Conservation (phyloP, 352 stramenopile species). For the Pythium myriotylum region DNA sequence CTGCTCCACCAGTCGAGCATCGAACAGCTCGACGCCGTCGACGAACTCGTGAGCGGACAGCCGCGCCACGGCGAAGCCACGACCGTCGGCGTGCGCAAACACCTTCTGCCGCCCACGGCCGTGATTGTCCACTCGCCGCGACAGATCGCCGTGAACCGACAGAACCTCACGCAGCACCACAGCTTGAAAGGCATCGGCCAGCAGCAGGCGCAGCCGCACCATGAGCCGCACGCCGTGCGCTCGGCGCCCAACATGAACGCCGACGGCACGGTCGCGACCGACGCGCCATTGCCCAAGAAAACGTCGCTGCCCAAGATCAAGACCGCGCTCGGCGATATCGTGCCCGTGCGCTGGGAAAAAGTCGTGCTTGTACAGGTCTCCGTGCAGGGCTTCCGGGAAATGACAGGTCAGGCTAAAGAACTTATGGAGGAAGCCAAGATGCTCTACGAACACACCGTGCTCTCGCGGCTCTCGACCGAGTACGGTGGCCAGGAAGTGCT, state of each 20-base stretch:
- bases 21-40: slow-evolving; percentile 26
- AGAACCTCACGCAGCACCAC: slow-evolving; percentile 14
- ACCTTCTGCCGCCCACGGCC: slow-evolving; percentile 17
- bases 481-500: slow-evolving; percentile 84
- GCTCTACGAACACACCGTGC: slow-evolving; percentile 86
- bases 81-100: neutral
- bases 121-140: slow-evolving; percentile 17
- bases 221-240: slow-evolving; percentile 17
- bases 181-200: slow-evolving; percentile 17
- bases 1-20: slow-evolving; percentile 40
- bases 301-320: slow-evolving; percentile 68
- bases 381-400: slow-evolving; percentile 80
- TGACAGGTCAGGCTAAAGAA: slow-evolving; percentile 75
- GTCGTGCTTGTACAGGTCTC: slow-evolving; percentile 86
- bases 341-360: slow-evolving; percentile 79
- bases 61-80: neutral
- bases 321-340: slow-evolving; percentile 75
- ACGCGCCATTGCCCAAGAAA: slow-evolving; percentile 47
- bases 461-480: slow-evolving; percentile 79
- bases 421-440: slow-evolving; percentile 87
- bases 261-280: slow-evolving; percentile 13
- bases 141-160: neutral
- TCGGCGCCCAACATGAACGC: slow-evolving; percentile 17
- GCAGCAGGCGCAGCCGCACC: slow-evolving; percentile 12
- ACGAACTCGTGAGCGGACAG: slow-evolving; percentile 20